Evolutionary conservation across 768 basidiomycete species (phyloP).

Genomic region (Xerocomellus dryophilus): DNA sequence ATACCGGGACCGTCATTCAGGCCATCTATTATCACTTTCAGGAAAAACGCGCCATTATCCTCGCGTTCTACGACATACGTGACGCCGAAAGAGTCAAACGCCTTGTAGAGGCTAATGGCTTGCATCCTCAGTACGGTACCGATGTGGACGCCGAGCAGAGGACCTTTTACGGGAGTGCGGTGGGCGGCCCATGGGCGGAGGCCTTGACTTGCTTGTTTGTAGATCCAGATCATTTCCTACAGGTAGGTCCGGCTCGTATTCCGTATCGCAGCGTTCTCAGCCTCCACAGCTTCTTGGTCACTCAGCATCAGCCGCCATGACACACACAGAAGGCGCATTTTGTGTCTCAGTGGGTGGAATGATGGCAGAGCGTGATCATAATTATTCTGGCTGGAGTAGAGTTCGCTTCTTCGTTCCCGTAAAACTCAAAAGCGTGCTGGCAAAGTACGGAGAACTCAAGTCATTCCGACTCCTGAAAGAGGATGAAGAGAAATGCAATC

Average conservation of each 20-base stretch:
- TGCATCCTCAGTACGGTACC: neutral
- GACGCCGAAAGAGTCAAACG: constrained; percentile 47
- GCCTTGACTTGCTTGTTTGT: constrained; percentile 44
- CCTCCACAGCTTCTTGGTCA: constrained; percentile 49
- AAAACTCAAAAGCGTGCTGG: constrained; percentile 29
- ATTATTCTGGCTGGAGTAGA: constrained; percentile 25
- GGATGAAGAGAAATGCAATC: constrained; percentile 21
- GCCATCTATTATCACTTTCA: constrained; percentile 55
- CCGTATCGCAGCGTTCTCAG: constrained; percentile 7
- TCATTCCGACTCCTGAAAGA: constrained; percentile 27
- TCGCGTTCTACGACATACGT: constrained; percentile 62
- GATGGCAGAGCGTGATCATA: constrained; percentile 18
- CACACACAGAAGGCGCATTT: constrained; percentile 52
- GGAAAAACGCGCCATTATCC: constrained; percentile 48
- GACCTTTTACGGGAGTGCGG: neutral
- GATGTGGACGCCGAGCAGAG: constrained; percentile 9
- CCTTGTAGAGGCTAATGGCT: constrained; percentile 33
- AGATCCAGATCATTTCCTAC: constrained; percentile 42
- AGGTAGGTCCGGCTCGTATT: constrained; percentile 34
- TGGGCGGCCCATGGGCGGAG: constrained; percentile 19
- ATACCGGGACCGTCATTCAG: constrained; percentile 40
- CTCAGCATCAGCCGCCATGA: constrained; percentile 43
- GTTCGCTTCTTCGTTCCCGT: constrained; percentile 25
- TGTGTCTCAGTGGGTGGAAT: constrained; percentile 41
- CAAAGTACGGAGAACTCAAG: constrained; percentile 34